phyloP scores from a whole-genome alignment of 371 early-diverging fungal genomes.

The Rhizopus sp. region DNA sequence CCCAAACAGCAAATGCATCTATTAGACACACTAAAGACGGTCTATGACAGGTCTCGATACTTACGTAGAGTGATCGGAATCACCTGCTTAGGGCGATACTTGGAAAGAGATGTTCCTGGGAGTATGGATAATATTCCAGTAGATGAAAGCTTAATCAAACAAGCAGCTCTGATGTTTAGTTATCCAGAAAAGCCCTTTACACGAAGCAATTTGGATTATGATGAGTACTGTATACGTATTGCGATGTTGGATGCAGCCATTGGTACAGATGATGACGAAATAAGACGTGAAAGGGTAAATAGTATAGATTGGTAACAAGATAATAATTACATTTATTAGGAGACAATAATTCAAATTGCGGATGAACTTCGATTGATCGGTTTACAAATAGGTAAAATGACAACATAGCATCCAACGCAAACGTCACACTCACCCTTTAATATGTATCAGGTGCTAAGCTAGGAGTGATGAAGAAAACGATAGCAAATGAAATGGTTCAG shows the following conservation, averaged over 20 bases:
- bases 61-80: conserved; percentile 30
- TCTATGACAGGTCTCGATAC: conserved; percentile 23
- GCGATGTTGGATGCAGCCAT: conserved; percentile 35
- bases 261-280: conserved; percentile 29
- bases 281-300: conserved; percentile 25
- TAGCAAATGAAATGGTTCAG: conserved; percentile 42
- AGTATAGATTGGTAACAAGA: background rate
- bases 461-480: conserved; percentile 32
- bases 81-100: conserved; percentile 14
- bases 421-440: background rate
- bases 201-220: conserved; percentile 20
- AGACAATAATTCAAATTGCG: conserved; percentile 15
- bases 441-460: conserved; percentile 24
- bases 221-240: conserved; percentile 18
- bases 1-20: conserved; percentile 20
- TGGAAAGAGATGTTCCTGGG: conserved; percentile 20
- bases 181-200: conserved; percentile 25
- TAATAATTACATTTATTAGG: background rate
- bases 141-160: conserved; percentile 11
- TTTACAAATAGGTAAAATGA: conserved; percentile 31
- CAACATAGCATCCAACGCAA: background rate
- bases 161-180: conserved; percentile 14
- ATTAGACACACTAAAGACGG: conserved; percentile 27
- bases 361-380: conserved; percentile 25
- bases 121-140: conserved; percentile 15